Conservation (phyloP, 2,329 filamentous ascomycete genomes). For the Trichoderma guizhouense region DNA sequence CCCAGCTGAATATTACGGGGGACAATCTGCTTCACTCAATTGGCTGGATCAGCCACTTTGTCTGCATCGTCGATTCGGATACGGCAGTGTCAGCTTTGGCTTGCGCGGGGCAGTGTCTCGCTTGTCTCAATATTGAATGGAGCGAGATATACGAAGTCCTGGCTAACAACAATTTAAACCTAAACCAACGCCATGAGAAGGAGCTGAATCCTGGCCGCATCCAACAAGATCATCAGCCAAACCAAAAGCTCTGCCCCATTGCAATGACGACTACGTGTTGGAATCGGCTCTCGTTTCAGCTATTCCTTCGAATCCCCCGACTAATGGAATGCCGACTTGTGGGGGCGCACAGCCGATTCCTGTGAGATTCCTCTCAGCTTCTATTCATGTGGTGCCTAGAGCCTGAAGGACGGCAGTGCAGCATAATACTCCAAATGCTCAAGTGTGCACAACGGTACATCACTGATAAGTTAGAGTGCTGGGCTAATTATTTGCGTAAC, state of each 20-base stretch:
- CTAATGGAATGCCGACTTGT: background rate
- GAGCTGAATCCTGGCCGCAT: background rate
- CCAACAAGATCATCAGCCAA: background rate
- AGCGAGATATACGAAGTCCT: background rate
- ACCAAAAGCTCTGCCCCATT: background rate
- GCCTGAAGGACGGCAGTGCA: background rate
- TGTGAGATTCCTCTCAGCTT: background rate
- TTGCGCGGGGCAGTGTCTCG: background rate
- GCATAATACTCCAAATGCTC: background rate
- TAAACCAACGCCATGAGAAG: background rate
- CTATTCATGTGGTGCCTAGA: background rate
- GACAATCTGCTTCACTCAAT: background rate
- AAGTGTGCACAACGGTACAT: background rate
- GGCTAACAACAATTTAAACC: background rate
- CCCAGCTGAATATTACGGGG: background rate
- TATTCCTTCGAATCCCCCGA: background rate
- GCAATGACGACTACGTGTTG: background rate
- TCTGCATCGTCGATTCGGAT: background rate
- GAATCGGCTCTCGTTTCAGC: background rate
- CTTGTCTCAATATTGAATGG: background rate
- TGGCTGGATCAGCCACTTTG: background rate
- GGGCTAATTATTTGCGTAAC: background rate
- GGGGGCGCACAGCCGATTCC: background rate
- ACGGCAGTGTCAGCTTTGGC: background rate
- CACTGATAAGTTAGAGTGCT: background rate